phyloP scores from a whole-genome alignment of 2,329 filamentous ascomycete species.

The Aspergillus pseudotamarii region DNA sequence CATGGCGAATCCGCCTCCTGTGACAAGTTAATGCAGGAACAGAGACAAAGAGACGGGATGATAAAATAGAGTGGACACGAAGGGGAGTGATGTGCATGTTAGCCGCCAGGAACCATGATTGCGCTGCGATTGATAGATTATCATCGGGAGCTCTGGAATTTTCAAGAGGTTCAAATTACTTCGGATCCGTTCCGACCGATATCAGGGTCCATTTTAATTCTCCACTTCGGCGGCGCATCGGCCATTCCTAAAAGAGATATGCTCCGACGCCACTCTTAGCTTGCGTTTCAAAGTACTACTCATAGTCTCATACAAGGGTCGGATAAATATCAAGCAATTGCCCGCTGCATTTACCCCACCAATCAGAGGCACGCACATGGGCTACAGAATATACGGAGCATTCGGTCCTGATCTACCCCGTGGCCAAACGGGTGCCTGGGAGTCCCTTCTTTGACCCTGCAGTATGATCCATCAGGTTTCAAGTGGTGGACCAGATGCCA shows the following conservation, averaged over 20 bases:
- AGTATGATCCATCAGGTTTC: background rate
- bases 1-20: background rate
- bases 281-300: slow-evolving; percentile 1
- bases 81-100: background rate
- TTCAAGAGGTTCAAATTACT: background rate
- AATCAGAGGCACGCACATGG: background rate
- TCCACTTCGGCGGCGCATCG: slow-evolving; percentile 5
- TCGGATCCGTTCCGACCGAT: slow-evolving; percentile 3
- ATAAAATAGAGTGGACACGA: background rate
- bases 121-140: background rate
- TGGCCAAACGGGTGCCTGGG: background rate
- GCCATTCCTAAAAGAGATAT: slow-evolving; percentile 1
- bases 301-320: background rate
- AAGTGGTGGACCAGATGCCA: background rate
- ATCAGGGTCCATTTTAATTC: background rate
- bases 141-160: background rate
- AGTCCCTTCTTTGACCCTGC: background rate
- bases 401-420: background rate
- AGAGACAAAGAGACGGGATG: background rate
- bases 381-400: background rate
- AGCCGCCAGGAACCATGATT: background rate
- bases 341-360: background rate
- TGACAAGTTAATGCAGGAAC: background rate
- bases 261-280: background rate
- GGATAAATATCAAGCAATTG: background rate